These are phyloP conservation scores for Nothopassalora personata DNA, from an alignment of 2,329 filamentous ascomycete genomes.

Conservation along the genomic window DNA sequence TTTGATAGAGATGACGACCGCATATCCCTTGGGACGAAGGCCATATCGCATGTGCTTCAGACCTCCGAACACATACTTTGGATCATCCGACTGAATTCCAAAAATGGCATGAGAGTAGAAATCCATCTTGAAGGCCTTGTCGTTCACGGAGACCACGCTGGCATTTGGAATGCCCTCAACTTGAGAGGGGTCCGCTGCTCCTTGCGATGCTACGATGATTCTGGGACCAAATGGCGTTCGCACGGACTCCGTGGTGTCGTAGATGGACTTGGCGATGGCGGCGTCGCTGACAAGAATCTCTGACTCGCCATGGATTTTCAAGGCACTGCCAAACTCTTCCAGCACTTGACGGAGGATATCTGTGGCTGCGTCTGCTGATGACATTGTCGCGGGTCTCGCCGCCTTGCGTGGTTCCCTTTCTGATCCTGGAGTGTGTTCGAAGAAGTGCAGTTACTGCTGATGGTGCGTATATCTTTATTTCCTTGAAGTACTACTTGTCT, in stretches of 20 bases:
- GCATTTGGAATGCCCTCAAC: constrained; percentile 15
- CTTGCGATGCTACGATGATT: constrained; percentile 21
- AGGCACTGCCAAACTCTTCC: background rate
- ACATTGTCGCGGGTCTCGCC: background rate
- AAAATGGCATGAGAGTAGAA: constrained; percentile 26
- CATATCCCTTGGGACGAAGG: constrained; percentile 25
- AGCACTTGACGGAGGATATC: background rate
- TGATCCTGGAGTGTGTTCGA: background rate
- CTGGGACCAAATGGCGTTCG: constrained; percentile 24
- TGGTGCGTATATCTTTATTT: background rate
- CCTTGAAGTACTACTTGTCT: background rate
- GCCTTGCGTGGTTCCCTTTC: background rate
- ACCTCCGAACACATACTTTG: constrained; percentile 21
- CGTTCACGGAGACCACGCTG: constrained; percentile 11
- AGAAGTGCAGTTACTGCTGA: background rate
- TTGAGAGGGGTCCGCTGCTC: constrained; percentile 4
- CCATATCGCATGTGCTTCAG: constrained; percentile 25
- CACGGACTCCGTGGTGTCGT: constrained; percentile 17
- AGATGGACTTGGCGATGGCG: constrained; percentile 18
- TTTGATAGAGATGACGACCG: constrained; percentile 23
- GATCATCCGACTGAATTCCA: constrained; percentile 20
- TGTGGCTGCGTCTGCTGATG: background rate
- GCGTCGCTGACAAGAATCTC: constrained; percentile 21
- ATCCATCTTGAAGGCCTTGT: constrained; percentile 20
- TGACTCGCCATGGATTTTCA: constrained; percentile 7